Percentiles rank a stretch among this genome's conserved stretches.
phyloP scores from a whole-genome alignment of 2,329 filamentous ascomycete species.

The Pestalotiopsis sp. region DNA sequence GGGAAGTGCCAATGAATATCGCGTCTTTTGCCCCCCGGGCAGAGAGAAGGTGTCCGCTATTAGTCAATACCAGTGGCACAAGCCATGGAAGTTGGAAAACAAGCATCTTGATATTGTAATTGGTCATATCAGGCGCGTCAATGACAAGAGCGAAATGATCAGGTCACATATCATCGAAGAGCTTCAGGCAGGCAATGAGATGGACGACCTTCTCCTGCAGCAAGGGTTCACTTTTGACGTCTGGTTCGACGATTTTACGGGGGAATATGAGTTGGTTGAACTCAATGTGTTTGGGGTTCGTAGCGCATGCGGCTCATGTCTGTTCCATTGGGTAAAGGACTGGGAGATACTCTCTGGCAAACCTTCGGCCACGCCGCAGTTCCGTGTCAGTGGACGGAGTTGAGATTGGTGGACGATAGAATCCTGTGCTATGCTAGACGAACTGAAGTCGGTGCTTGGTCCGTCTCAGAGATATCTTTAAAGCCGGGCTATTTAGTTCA shows the following conservation, averaged over 20 bases:
- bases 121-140: background rate
- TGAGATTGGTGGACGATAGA: background rate
- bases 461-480: no score
- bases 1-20: slow-evolving; percentile 37
- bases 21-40: slow-evolving; percentile 42
- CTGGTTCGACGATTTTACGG: slow-evolving; percentile 29
- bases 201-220: slow-evolving; percentile 29
- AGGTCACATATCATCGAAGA: background rate
- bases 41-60: slow-evolving; percentile 33
- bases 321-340: slow-evolving; percentile 46
- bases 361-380: background rate
- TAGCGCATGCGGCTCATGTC: slow-evolving; percentile 43
- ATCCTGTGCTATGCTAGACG: background rate
- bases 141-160: background rate
- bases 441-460: background rate
- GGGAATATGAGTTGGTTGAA: slow-evolving; percentile 37
- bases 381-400: background rate
- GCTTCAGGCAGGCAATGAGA: background rate
- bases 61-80: slow-evolving; percentile 42
- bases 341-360: slow-evolving; percentile 24
- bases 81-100: slow-evolving; percentile 29
- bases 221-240: slow-evolving; percentile 46
- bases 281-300: slow-evolving; percentile 45
- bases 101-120: slow-evolving; percentile 14
- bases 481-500: no score